phyloP scores from a whole-genome alignment of 2,329 filamentous ascomycete genomes.

The Trichoderma sp. region DNA sequence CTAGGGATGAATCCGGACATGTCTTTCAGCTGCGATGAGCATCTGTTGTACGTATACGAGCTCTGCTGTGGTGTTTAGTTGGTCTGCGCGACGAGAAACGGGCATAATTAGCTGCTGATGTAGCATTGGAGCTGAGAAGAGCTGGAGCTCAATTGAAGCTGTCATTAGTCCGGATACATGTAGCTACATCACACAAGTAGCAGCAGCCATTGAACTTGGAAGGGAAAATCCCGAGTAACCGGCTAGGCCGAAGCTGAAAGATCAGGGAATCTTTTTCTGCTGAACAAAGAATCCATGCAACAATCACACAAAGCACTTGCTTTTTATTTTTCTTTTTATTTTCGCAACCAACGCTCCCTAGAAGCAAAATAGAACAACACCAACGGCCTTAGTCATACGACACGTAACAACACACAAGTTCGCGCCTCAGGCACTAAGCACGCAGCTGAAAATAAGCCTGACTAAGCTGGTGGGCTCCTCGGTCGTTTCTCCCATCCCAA shows the following conservation, averaged over 20 bases:
- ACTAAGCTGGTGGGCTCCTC: slow-evolving; percentile 1
- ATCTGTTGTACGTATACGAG: too few species aligned
- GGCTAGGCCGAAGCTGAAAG: neutral
- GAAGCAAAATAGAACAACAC: neutral
- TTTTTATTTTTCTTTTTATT: neutral
- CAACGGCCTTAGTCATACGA: neutral
- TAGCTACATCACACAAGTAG: too few species aligned
- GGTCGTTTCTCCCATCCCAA: neutral
- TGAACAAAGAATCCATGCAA: neutral
- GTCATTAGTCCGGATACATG: too few species aligned
- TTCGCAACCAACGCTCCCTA: neutral
- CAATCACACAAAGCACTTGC: neutral
- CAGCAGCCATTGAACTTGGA: too few species aligned
- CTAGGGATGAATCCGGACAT: neutral
- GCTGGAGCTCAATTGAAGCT: neutral
- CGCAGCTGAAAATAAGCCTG: neutral
- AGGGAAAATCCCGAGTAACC: neutral
- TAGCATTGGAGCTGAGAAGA: neutral
- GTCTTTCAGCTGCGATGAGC: slow-evolving; percentile 2
- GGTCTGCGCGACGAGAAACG: neutral
- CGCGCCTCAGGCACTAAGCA: neutral
- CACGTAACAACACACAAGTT: neutral
- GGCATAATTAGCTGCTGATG: neutral
- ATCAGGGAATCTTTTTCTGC: neutral
- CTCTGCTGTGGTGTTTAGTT: neutral